A percentile compares a stretch with the other conserved stretches of the same genome.
Conservation (phyloP, 129 eudicot species). For the Pseudognaphalium luteoalbum region DNA sequence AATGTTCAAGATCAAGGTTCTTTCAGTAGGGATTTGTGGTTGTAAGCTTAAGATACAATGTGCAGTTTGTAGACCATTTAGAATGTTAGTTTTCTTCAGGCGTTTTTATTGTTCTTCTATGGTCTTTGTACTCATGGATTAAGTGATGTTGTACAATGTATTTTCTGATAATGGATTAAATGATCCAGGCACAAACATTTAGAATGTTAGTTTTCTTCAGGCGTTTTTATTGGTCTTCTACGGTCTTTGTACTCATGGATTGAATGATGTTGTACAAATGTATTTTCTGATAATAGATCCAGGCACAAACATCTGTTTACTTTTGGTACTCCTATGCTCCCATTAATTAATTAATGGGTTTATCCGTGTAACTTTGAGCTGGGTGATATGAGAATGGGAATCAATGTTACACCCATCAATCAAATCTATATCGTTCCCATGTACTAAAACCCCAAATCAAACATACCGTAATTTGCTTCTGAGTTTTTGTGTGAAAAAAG, state of each 20-base stretch:
- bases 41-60: conserved; percentile 28
- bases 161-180: conserved; percentile 31
- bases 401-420: too few species aligned
- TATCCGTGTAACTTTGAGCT: too few species aligned
- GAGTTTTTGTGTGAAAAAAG: too few species aligned
- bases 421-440: too few species aligned
- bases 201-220: conserved; percentile 30
- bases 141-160: conserved; percentile 27
- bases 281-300: conserved; percentile 32
- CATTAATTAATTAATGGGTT: too few species aligned
- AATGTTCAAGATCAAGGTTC: conserved; percentile 39
- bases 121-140: conserved; percentile 6
- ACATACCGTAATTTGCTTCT: too few species aligned
- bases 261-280: conserved; percentile 24
- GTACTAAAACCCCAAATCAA: too few species aligned
- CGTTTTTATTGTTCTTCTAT: conserved; percentile 3
- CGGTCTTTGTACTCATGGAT: conserved; percentile 2
- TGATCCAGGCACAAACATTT: not conserved
- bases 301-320: not conserved
- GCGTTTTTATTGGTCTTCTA: conserved; percentile 5
- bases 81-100: conserved; percentile 28
- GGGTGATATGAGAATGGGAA: too few species aligned
- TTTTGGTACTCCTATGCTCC: too few species aligned
- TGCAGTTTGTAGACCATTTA: conserved; percentile 34
- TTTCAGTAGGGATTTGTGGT: conserved; percentile 25